Base-by-base conservation (phyloP, 768 basidiomycete species). In the Auriscalpium microsporum region DNA sequence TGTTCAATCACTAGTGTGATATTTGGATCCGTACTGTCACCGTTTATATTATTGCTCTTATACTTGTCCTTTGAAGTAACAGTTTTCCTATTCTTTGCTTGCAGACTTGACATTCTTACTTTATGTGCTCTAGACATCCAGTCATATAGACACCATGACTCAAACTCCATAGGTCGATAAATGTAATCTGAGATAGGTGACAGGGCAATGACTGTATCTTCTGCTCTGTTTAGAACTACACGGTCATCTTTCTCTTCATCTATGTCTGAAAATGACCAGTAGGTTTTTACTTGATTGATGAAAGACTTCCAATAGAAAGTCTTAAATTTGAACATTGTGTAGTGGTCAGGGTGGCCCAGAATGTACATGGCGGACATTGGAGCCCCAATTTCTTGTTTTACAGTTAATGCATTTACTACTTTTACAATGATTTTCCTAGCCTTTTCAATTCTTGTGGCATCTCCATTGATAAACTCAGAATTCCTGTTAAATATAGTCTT, bases 301-400 rank as follows among this genome's bases (percentile, higher is more conserved):
- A 57, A 75, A 9, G 48, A 48, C 45, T 59, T 51, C 74, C 72
- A 76, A 51, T 59, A 71, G 33, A 73, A 67, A 6, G 61, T 38
- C 2, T 63, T 56, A 61, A 74, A 75, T 11, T 36, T 61, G 55
- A 72, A 68, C 52, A 62, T 68, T 0, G 71, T 73, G 52, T 75
- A 74, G 23, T 72, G 71, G 56, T 76, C 75, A 16, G 70, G 71
- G 50, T 70, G 60, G 8, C 62, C 65, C 10, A 73, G 53, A 1
- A 74, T 49, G 49, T 74, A 74, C 57, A 71, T 58, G 10, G 57
- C 66, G 0, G 67, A 68, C 66, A 74, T 69, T 0, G 73, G 73
- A 16, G 64, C 65, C 0, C 74, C 73, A 13, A 75, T 66, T 56
- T 75, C 72, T 16, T 64, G 21, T 56, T 72, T 73, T 0, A 67